Percentiles rank a stretch among this genome's conserved stretches.
phyloP scores from a whole-genome alignment of 371 early-diverging fungal genomes.

The Circinella minor region DNA sequence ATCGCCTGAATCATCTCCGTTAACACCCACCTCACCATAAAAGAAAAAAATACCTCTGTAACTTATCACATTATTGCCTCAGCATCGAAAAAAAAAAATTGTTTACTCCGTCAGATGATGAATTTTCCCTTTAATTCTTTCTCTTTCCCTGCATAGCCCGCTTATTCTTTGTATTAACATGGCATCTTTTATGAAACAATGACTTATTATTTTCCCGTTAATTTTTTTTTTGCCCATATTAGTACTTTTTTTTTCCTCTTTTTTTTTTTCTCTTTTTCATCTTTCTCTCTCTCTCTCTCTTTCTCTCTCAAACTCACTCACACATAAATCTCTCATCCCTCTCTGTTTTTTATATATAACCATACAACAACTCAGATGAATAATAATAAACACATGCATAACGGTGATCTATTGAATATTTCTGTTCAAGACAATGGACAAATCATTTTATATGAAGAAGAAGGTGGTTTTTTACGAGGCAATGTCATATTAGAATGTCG shows the following conservation, averaged over 20 bases:
- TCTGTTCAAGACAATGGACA: slow-evolving; percentile 30
- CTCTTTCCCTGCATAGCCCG: too few relatives aligned
- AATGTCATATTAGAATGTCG: slow-evolving; percentile 40
- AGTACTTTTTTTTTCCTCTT: background rate
- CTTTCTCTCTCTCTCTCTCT: background rate
- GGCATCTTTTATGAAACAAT: slow-evolving; percentile 4
- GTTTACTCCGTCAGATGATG: too few relatives aligned
- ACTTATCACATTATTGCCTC: too few relatives aligned
- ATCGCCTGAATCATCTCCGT: background rate
- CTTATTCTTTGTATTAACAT: too few relatives aligned
- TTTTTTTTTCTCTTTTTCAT: slow-evolving; percentile 12
- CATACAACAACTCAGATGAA: slow-evolving; percentile 4
- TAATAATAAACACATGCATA: background rate
- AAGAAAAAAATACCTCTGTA: background rate
- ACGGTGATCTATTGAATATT: slow-evolving; percentile 4
- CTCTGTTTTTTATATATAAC: background rate
- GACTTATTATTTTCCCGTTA: background rate
- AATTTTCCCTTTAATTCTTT: too few relatives aligned
- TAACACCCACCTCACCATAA: background rate
- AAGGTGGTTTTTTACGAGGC: slow-evolving; percentile 46
- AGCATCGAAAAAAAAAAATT: too few relatives aligned
- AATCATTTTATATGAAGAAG: slow-evolving; percentile 31
- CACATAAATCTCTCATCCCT: background rate
- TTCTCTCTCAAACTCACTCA: background rate
- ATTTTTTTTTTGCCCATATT: background rate